Evolutionary conservation across 179 eudicot genomes (phyloP).

Genomic region (Beta corolliflora): DNA sequence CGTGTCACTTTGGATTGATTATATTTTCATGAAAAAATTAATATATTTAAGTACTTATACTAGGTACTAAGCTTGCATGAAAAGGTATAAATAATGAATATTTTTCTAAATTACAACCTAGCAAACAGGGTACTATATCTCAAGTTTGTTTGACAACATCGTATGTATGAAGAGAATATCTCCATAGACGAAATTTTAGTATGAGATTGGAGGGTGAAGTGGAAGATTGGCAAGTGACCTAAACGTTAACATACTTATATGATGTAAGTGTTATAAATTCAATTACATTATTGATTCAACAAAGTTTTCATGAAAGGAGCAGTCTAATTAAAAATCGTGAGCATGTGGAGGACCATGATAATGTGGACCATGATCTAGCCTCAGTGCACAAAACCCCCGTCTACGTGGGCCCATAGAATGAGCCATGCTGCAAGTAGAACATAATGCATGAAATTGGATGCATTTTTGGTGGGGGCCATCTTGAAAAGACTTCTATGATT

Average conservation of each 20-base stretch:
- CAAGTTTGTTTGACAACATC: no score
- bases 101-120: no score
- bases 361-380: constrained; percentile 15
- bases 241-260: not conserved
- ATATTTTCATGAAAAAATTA: no score
- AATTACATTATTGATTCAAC: not conserved
- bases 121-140: no score
- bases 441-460: constrained; percentile 19
- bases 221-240: no score
- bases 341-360: not conserved
- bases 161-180: no score
- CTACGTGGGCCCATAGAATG: constrained; percentile 10
- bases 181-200: no score
- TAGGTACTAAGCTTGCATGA: no score
- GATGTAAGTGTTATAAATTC: not conserved
- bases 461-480: not conserved
- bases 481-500: constrained; percentile 18
- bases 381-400: not conserved
- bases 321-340: not conserved
- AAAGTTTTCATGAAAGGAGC: not conserved
- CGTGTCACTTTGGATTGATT: no score
- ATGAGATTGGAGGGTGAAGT: no score
- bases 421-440: constrained; percentile 24
- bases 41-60: no score
- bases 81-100: no score